Evolutionary conservation across 306 rosid genomes (phyloP).

Genomic region (Vigna trinervia): DNA sequence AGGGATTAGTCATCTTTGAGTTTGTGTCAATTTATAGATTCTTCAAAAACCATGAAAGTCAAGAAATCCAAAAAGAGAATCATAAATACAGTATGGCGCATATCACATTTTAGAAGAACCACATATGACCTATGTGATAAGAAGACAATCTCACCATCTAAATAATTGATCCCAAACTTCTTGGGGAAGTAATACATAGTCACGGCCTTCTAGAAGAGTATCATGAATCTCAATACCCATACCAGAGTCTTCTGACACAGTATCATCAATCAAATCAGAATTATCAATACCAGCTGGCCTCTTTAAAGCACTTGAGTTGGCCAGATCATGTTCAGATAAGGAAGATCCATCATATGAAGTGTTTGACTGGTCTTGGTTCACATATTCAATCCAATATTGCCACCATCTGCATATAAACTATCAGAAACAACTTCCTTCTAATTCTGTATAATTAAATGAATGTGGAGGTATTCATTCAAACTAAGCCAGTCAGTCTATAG

Average conservation of each 20-base stretch:
- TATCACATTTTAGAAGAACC: constrained; percentile 37
- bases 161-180: constrained; percentile 88
- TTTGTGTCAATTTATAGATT: constrained; percentile 22
- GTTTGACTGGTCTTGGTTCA: constrained; percentile 87
- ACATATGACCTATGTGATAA: constrained; percentile 38
- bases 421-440: constrained; percentile 32
- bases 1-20: constrained; percentile 21
- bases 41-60: constrained; percentile 25
- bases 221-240: constrained; percentile 70
- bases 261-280: constrained; percentile 79
- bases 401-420: constrained; percentile 78
- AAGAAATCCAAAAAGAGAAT: constrained; percentile 29
- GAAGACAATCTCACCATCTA: constrained; percentile 60
- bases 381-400: constrained; percentile 98
- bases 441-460: constrained; percentile 7
- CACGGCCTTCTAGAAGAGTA: constrained; percentile 93
- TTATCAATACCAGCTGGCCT: constrained; percentile 88
- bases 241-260: constrained; percentile 65
- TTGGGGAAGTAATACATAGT: constrained; percentile 91
- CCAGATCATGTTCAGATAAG: constrained; percentile 68
- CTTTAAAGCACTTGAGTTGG: constrained; percentile 65
- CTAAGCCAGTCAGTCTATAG: constrained; percentile 38
- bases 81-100: not conserved
- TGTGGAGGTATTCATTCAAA: constrained; percentile 39
- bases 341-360: constrained; percentile 71